Base-by-base conservation (phyloP, 1,284 basidiomycete species). In the Volvariella volvacea region DNA sequence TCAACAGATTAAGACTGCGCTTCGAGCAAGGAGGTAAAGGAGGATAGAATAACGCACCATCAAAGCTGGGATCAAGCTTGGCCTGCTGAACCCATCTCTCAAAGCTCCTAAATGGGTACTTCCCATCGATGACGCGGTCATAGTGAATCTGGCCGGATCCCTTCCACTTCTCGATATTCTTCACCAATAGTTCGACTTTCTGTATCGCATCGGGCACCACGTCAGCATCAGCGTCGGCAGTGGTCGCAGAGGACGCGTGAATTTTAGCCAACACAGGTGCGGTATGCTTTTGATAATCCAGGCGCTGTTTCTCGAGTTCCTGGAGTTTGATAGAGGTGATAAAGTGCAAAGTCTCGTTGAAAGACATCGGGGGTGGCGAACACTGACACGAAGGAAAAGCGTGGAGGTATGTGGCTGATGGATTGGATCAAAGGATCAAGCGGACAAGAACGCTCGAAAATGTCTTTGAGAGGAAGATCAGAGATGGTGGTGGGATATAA, bases 251-350 rank as follows among this genome's bases (percentile, higher is more conserved):
- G n/a, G 56, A 42, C 25, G 15, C 34, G 34, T 20, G 34, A n/a
- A 36, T 15, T 28, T 28, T 6, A 28, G 25, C 6, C 12, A 62
- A 44, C 34, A 61, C 50, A 16, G 48, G 48, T 9, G 52, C 52
- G 48, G 57, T n/a, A n/a, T 66, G 62, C 6, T 51, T 51, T 43
- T 60, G 54, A 48, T 61, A 65, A 1, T 57, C 55, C 1, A 57
- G 40, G 8, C 61, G 56, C 47, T 66, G 66, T 47, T 65, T 68
- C 45, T 65, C 61, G 38, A 70, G 56, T 46, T 71, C 66, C 34
- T 64, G 54, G 19, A 69, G 62, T 50, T 71, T 71, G 48, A 67
- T 62, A 6, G 63, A 56, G 4, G 68, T 70, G 48, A 70, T 70
- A 50, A 67, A 70, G 39, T 64, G 61, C 4, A 65, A 54, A 4